Base-by-base conservation (phyloP, 2,329 filamentous ascomycete genomes). In the Phoma sp. region DNA sequence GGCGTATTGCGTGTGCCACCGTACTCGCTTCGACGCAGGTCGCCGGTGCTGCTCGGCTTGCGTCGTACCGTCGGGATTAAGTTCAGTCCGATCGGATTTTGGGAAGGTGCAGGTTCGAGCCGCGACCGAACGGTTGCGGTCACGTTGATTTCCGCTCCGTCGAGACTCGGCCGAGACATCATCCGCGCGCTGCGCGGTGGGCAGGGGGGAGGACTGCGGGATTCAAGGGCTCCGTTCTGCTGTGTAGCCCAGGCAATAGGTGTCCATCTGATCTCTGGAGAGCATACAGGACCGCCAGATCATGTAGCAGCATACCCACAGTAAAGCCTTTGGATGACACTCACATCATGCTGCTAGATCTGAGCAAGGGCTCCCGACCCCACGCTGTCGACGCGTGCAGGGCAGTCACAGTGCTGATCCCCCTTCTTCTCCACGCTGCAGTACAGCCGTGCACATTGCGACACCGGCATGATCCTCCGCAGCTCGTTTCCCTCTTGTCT, bases 371-470 rank as follows among this genome's bases (percentile, higher is more conserved):
- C 55, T 55, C 29, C 50, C 56, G 40, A 58, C 60, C 51, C 65
- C 65, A 62, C 59, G 55, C 38, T 58, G 52, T 62, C 55, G 17
- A 43, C 52, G 27, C 35, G 39, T 61, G 53, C 25, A 37, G 43
- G 56, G 51, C 35, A 58, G 50, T 57, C 43, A 43, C 58, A 51
- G 36, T 53, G 65, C 55, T 53, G 61, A 65, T 64, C 60, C 53
- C 51, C 51, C 49, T 38, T 33, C 31, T 55, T 52, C 51, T 58
- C 52, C 48, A 54, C 43, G 53, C 47, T 24, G 17, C 17, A 17
- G 17, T 47, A 47, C 53, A 47, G 41, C 41, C 32, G 36, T 46
- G 47, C 41, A 41, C 44, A 36, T n/a, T n/a, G 33, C 41, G 52
- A 50, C 38, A 46, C 41, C 19, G 32, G 52, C 52, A 46, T 41